Conservation (phyloP, 2,329 filamentous ascomycete genomes). For the Diaporthe ampelina region DNA sequence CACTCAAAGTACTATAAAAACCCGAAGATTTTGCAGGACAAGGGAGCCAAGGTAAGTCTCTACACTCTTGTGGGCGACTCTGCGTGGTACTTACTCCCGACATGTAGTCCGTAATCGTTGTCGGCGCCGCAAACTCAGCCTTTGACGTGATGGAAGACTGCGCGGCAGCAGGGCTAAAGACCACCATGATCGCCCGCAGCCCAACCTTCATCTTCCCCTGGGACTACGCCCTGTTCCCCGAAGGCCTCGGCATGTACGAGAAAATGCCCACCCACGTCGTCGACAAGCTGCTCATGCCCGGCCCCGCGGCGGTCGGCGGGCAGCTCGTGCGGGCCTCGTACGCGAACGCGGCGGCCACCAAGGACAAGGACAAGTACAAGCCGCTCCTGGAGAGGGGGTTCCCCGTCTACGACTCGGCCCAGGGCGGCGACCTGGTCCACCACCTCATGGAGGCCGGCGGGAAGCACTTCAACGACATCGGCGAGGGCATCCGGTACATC, state of each 20-base stretch:
- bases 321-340: conserved; percentile 45
- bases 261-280: conserved; percentile 40
- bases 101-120: conserved; percentile 48
- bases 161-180: conserved; percentile 47
- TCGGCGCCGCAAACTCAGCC: conserved; percentile 58
- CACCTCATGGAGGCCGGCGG: conserved; percentile 55
- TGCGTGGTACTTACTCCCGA: not conserved
- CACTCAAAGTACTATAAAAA: conserved; percentile 60
- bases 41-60: conserved; percentile 41
- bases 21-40: conserved; percentile 49
- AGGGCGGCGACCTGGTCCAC: conserved; percentile 45
- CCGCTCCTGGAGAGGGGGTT: conserved; percentile 53
- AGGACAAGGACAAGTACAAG: conserved; percentile 53
- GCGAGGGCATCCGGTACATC: conserved; percentile 49
- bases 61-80: too few relatives aligned
- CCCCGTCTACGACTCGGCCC: conserved; percentile 51
- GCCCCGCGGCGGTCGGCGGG: conserved; percentile 46
- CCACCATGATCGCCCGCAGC: conserved; percentile 54
- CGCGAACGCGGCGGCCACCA: conserved; percentile 43
- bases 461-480: conserved; percentile 58
- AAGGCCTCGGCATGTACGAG: conserved; percentile 51
- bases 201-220: conserved; percentile 53
- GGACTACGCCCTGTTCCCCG: conserved; percentile 47
- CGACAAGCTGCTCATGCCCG: conserved; percentile 44
- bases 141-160: conserved; percentile 57